Conservation (phyloP, 768 basidiomycete genomes). For the Termitomyces sp. region DNA sequence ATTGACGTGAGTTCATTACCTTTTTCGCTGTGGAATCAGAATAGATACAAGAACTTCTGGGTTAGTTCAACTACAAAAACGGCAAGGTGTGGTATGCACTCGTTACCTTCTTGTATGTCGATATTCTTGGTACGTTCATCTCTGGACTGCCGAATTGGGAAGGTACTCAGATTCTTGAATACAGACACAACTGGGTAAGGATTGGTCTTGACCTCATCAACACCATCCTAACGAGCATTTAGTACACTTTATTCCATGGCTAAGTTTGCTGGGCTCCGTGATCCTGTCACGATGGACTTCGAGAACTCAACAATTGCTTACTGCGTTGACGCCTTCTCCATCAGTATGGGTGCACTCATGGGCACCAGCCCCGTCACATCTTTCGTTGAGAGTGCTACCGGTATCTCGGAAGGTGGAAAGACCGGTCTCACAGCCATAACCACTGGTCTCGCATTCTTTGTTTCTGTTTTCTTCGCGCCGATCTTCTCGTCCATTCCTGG, state of each 20-base stretch:
- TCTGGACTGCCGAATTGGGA: background rate
- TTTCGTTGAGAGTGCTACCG: conserved; percentile 78
- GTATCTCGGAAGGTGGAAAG: conserved; percentile 82
- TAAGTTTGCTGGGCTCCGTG: conserved; percentile 83
- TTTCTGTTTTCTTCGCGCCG: conserved; percentile 84
- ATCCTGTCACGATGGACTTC: conserved; percentile 81
- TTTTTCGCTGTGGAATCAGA: background rate
- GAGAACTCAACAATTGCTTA: conserved; percentile 80
- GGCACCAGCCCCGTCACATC: conserved; percentile 81
- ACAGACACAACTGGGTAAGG: conserved; percentile 44
- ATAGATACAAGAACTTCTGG: background rate
- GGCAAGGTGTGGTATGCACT: conserved; percentile 85
- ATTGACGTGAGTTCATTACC: conserved; percentile 46
- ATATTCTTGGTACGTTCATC: conserved; percentile 59
- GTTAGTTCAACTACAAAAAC: conserved; percentile 51
- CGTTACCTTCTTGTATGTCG: conserved; percentile 86
- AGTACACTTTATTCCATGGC: conserved; percentile 90
- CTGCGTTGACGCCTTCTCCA: conserved; percentile 77
- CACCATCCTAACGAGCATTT: conserved; percentile 4
- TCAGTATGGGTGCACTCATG: conserved; percentile 75
- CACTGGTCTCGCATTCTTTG: conserved; percentile 70
- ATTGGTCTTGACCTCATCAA: background rate
- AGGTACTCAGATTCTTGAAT: conserved; percentile 1
- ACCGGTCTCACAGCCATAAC: conserved; percentile 78
- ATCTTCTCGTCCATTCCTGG: conserved; percentile 83